Evolutionary conservation across 1,284 basidiomycete species (phyloP).

Genomic region (Trichosporon ovoides): DNA sequence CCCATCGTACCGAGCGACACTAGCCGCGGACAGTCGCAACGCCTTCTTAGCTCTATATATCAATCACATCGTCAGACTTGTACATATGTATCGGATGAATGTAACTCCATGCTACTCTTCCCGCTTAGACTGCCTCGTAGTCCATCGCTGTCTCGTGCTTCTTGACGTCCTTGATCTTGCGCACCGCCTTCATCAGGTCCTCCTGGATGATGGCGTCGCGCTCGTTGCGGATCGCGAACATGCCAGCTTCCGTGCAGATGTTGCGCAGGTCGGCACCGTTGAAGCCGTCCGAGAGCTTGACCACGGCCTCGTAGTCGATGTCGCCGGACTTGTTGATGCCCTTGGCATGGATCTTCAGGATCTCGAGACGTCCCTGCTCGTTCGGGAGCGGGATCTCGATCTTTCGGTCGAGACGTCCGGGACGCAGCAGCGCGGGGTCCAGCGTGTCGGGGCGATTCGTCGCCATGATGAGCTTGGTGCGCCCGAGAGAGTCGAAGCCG

Average conservation of each 20-base stretch:
- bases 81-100: constrained; percentile 7
- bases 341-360: constrained; percentile 93
- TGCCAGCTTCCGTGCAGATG: constrained; percentile 95
- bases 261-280: constrained; percentile 96
- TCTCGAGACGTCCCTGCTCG: constrained; percentile 88
- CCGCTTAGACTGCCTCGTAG: constrained; percentile 31
- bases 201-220: constrained; percentile 87
- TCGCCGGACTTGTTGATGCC: constrained; percentile 93
- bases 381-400: constrained; percentile 98
- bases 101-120: constrained; percentile 2
- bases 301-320: constrained; percentile 93
- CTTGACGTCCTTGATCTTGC: constrained; percentile 93
- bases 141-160: constrained; percentile 67
- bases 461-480: constrained; percentile 98
- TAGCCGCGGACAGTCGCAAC: too few relatives aligned
- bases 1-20: too few relatives aligned
- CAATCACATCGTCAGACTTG: constrained; percentile 2
- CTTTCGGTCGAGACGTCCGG: constrained; percentile 93
- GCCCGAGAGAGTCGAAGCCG: constrained; percentile 93
- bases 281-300: constrained; percentile 91
- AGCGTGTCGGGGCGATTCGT: constrained; percentile 95
- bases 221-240: constrained; percentile 98
- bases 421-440: constrained; percentile 92
- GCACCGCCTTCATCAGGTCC: constrained; percentile 94
- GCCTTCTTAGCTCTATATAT: background rate